These are phyloP conservation scores for Capronia coronata DNA, from an alignment of 2,329 filamentous ascomycete genomes.

Conservation along the genomic window DNA sequence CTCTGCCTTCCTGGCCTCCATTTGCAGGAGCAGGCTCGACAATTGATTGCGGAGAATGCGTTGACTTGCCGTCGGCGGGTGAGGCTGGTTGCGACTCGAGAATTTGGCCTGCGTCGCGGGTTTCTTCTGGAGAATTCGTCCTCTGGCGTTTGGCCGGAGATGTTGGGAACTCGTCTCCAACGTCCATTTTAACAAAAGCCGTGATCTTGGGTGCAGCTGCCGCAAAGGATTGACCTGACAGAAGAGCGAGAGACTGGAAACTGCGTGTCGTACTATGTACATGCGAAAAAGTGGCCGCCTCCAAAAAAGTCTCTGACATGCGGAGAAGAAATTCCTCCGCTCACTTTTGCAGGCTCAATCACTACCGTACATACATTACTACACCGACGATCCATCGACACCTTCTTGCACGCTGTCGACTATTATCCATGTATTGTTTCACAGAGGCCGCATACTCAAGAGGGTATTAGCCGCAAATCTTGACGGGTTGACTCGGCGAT, in stretches of 20 bases:
- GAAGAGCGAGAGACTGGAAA: not conserved
- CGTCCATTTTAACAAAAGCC: slow-evolving; percentile 12
- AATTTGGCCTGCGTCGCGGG: not conserved
- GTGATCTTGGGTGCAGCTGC: not conserved
- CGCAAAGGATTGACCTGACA: too few relatives aligned
- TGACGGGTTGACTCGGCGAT: too few relatives aligned
- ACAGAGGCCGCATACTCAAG: too few relatives aligned
- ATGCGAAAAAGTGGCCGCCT: not conserved
- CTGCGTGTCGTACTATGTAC: not conserved
- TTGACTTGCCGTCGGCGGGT: not conserved
- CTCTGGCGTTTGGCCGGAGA: slow-evolving; percentile 25
- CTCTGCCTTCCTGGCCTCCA: not conserved
- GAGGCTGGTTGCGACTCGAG: not conserved
- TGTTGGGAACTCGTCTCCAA: slow-evolving; percentile 21
- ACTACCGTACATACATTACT: not conserved
- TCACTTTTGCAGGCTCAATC: not conserved
- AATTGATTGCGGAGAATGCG: not conserved
- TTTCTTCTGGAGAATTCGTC: slow-evolving; percentile 19
- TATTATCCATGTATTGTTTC: too few relatives aligned
- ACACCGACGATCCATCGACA: too few relatives aligned
- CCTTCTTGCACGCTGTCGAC: too few relatives aligned
- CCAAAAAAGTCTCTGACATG: slow-evolving; percentile 6
- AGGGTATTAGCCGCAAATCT: too few relatives aligned
- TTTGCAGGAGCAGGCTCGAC: not conserved
- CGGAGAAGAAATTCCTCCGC: slow-evolving; percentile 4